Evolutionary conservation across 1,284 basidiomycete species (phyloP), one percentile per base, ranked within the genome.

Genomic region (Malassezia caprae): DNA sequence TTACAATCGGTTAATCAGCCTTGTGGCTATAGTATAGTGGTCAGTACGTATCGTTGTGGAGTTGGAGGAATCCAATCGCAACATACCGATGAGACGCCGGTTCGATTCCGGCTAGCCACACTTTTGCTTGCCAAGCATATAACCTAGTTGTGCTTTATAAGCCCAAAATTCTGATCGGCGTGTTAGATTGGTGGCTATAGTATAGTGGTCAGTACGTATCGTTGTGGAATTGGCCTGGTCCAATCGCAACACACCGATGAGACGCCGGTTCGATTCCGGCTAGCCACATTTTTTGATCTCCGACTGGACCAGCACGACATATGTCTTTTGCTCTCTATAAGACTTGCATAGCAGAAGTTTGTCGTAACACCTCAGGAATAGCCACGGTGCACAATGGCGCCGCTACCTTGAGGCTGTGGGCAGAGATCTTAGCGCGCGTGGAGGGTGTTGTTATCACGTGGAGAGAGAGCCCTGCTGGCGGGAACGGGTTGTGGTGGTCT

Each of bases 181-280:
- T n/a, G n/a, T 4, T 37, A 19, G n/a, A 10, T n/a, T 37, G 17
- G 58, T 59, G 53, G 58, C 53, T 56, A 55, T 59, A 59, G 58
- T 59, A 59, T 59, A 59, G 58, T 59, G 58, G 58, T 59, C 44
- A 59, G 58, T 59, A 59, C 58, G 58, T 59, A 59, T 59, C 58
- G 58, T 59, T 59, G 58, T 59, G 58, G 58, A 48, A 6, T 47
- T 41, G 35, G 40, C n/a, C 4, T 10, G 8, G 13, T 21, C 31
- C 34, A 23, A 34, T 37, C 46, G 46, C 55, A 52, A 52, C 58
- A 43, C 34, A 32, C 58, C 58, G 58, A 59, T 59, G 58, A 59
- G 58, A 55, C 58, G 58, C 53, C 58, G 58, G 58, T 59, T 59
- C 58, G 58, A 59, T 59, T 59, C 58, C 58, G 58, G 53, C 58